A percentile compares a stretch with the other conserved stretches of the same genome.
Evolutionary conservation across 108 stramenopile genomes (phyloP).

Genomic region (Fragilariopsis cylindrus): DNA sequence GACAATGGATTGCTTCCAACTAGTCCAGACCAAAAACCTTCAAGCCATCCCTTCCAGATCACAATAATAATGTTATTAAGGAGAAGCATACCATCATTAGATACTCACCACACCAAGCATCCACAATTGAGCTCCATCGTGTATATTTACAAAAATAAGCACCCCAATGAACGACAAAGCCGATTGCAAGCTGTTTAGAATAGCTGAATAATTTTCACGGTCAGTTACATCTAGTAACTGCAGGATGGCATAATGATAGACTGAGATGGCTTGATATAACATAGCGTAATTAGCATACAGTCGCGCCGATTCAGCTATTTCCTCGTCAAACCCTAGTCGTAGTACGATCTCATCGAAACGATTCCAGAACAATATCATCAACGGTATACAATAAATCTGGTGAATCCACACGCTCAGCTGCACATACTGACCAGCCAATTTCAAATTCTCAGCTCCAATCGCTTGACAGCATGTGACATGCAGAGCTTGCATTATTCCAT

Average conservation of each 20-base stretch:
- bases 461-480: constrained; percentile 26
- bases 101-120: constrained; percentile 18
- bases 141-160: constrained; percentile 14
- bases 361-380: constrained; percentile 23
- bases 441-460: constrained; percentile 47
- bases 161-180: not conserved
- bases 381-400: constrained; percentile 3
- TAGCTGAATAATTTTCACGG: constrained; percentile 29
- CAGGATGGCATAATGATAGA: constrained; percentile 15
- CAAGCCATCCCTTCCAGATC: constrained; percentile 39
- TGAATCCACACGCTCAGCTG: no score
- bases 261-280: no score
- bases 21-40: constrained; percentile 36
- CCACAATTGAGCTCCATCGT: constrained; percentile 9
- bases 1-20: constrained; percentile 2
- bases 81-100: constrained; percentile 23
- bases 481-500: no score
- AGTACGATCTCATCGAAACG: constrained; percentile 38
- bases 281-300: constrained; percentile 7
- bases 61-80: constrained; percentile 24
- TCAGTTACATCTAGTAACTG: constrained; percentile 43
- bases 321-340: constrained; percentile 38
- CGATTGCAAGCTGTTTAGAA: constrained; percentile 19
- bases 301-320: constrained; percentile 28
- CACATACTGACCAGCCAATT: constrained; percentile 35